Evolutionary conservation across 2,329 filamentous ascomycete genomes (phyloP), one percentile per base, ranked within the genome.

Genomic region (Cytospora piceicola): DNA sequence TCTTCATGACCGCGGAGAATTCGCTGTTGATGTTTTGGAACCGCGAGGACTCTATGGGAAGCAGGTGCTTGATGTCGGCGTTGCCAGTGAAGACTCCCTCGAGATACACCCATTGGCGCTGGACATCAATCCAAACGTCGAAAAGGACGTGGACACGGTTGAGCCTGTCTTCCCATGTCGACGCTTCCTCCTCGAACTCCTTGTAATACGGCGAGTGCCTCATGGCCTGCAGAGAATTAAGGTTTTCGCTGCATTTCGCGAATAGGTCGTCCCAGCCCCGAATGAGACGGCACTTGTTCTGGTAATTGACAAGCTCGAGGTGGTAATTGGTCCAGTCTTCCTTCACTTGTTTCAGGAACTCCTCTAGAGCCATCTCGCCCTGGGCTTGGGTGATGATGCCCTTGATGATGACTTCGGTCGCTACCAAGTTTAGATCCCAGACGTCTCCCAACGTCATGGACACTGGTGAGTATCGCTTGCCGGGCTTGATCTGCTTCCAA

Each of bases 111-210:
- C 95, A 99, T 80, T 99, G 95, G 68, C 96, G 90, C 77, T 99
- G 95, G n/a, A 99, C 96, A 78, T 99, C 96, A 72, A 99, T 99
- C 96, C 96, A 99, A 20, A 99, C 94, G 76, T 99, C 95, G 74
- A 99, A 99, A 12, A 99, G 85, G 20, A 99, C 93, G 75, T 99
- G 95, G 2, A 99, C 93, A 55, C 95, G 89, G 77, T 98, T 99
- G 30, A 99, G 85, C 77, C 96, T 97, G 79, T 99, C 96, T 78
- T 99, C 96, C 95, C 95, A 99, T 0, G 91, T 87, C 0, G 93
- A 91, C 8, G 96, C 96, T 72, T 99, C 95, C 73, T 99, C 95
- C 76, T 99, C 95, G 69, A 99, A 99, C 73, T 98, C 94, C 77
- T 97, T 98, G 84, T 97, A 99, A 78, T 99, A 99, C 0, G 95